These are phyloP conservation scores for Fusarium sp. DNA, from an alignment of 2,329 filamentous ascomycete species.

Conservation along the genomic window DNA sequence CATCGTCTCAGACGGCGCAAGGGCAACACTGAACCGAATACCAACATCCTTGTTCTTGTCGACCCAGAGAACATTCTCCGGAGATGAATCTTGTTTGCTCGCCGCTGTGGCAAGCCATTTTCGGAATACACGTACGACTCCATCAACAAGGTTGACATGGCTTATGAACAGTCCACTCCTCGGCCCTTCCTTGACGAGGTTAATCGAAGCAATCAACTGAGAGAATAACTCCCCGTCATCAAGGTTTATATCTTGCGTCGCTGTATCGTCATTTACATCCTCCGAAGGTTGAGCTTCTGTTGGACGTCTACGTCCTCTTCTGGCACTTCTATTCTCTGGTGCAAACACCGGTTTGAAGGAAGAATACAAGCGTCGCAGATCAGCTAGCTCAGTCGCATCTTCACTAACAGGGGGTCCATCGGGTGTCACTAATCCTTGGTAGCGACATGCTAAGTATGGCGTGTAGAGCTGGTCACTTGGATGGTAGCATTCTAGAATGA, in stretches of 20 bases:
- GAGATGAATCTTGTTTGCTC: conserved; percentile 1
- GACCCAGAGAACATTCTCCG: conserved; percentile 71
- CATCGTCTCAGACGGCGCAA: conserved; percentile 51
- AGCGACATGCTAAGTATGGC: conserved; percentile 74
- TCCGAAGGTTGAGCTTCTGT: conserved; percentile 15
- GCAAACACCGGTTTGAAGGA: conserved; percentile 74
- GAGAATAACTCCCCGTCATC: conserved; percentile 79
- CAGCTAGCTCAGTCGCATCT: conserved; percentile 42
- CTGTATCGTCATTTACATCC: conserved; percentile 53
- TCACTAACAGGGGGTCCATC: conserved; percentile 20
- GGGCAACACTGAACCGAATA: conserved; percentile 70
- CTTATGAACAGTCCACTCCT: conserved; percentile 70
- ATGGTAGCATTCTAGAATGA: conserved; percentile 84
- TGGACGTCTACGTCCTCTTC: conserved; percentile 37
- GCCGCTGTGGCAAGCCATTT: conserved; percentile 71
- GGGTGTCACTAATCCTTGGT: conserved; percentile 64
- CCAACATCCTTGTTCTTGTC: conserved; percentile 72
- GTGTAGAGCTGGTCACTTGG: conserved; percentile 75
- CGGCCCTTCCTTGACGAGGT: conserved; percentile 74
- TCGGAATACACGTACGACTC: conserved; percentile 76
- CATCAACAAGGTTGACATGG: conserved; percentile 73
- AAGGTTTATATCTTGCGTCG: conserved; percentile 70
- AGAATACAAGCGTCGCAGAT: conserved; percentile 72
- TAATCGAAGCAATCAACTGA: conserved; percentile 76
- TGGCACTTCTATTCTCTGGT: conserved; percentile 59